Conservation (phyloP, 768 basidiomycete genomes). For the Russula brevipes region DNA sequence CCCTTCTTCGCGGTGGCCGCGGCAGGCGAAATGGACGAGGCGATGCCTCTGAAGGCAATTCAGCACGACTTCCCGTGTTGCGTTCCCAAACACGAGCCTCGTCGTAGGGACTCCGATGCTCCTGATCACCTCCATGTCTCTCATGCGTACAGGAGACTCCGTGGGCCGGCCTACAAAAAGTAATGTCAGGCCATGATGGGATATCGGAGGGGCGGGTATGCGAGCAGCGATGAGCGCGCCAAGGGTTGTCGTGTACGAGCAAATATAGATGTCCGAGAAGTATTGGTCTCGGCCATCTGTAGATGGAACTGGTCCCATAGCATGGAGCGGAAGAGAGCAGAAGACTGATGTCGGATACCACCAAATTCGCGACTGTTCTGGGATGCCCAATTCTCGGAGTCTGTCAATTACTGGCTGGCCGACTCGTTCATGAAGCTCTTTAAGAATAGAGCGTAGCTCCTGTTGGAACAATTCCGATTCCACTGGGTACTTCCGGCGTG, state of each 20-base stretch:
- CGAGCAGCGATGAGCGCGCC: conserved; percentile 1
- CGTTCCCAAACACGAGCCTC: neutral
- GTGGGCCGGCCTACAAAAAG: conserved; percentile 7
- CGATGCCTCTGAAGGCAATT: neutral
- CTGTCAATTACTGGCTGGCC: conserved; percentile 8
- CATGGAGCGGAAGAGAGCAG: conserved; percentile 19
- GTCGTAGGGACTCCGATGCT: neutral
- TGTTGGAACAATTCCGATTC: neutral
- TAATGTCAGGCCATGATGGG: neutral
- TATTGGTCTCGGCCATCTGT: neutral
- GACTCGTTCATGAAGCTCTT: conserved; percentile 5
- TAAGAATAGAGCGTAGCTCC: neutral
- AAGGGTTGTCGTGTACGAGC: conserved; percentile 19
- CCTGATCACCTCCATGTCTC: neutral
- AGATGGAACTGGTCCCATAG: conserved; percentile 11
- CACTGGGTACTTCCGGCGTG: neutral
- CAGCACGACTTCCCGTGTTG: neutral
- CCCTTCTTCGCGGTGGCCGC: neutral
- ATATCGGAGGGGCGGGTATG: too few species aligned
- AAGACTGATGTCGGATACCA: conserved; percentile 1
- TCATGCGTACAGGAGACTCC: neutral
- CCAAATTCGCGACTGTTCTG: conserved; percentile 10
- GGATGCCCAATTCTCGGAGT: neutral
- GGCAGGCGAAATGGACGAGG: conserved; percentile 10
- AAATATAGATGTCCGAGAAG: conserved; percentile 13